Conservation (phyloP, 2,329 filamentous ascomycete species). For the Colletotrichum spinosum region DNA sequence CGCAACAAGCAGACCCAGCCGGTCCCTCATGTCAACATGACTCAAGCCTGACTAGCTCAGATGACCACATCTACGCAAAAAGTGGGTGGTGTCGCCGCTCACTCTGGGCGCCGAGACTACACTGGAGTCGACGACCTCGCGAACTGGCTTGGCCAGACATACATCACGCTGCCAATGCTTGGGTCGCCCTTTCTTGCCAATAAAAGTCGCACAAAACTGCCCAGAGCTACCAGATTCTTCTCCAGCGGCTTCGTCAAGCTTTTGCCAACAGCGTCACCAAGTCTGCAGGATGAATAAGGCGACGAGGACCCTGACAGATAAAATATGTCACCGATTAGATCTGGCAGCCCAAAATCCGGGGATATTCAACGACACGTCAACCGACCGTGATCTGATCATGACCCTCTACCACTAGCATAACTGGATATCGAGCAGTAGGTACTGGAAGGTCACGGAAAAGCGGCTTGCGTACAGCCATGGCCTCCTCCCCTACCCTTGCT, state of each 20-base stretch:
- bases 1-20: too few relatives aligned
- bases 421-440: not conserved
- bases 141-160: constrained; percentile 34
- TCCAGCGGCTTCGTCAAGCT: constrained; percentile 29
- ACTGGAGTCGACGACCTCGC: constrained; percentile 31
- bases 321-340: constrained; percentile 22
- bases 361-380: constrained; percentile 23
- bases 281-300: constrained; percentile 24
- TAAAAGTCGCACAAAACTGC: constrained; percentile 22
- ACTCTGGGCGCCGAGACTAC: constrained; percentile 34
- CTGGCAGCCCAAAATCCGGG: constrained; percentile 21
- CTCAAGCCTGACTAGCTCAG: constrained; percentile 9
- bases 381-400: not conserved
- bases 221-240: constrained; percentile 16
- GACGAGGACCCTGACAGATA: constrained; percentile 19
- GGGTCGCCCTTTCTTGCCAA: constrained; percentile 21
- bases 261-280: constrained; percentile 31
- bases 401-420: not conserved
- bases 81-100: constrained; percentile 32
- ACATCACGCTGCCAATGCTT: constrained; percentile 33
- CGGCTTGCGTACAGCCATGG: constrained; percentile 7
- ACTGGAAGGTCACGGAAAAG: constrained; percentile 12
- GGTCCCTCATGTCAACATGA: constrained; percentile 11
- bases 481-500: constrained; percentile 1
- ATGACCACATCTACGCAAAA: constrained; percentile 7